A percentile compares a stretch with the other conserved stretches of the same genome.
phyloP scores from a whole-genome alignment of 768 basidiomycete species.

The Leccinum imitatum region DNA sequence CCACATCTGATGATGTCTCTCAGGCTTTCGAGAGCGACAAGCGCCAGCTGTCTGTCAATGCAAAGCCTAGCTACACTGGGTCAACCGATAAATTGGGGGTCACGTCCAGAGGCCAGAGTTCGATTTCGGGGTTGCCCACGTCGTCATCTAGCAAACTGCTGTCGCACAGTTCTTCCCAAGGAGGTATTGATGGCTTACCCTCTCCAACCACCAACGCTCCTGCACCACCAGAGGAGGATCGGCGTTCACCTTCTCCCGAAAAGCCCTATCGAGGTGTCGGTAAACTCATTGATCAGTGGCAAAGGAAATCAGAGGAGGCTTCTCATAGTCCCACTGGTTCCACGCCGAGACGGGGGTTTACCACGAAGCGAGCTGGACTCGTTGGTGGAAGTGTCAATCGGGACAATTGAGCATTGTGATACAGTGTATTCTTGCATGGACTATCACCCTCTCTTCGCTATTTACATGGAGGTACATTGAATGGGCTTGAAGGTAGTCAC shows the following conservation, averaged over 20 bases:
- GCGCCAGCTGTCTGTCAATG: slow-evolving; percentile 13
- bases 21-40: slow-evolving; percentile 21
- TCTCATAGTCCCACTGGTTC: slow-evolving; percentile 33
- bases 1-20: slow-evolving; percentile 10
- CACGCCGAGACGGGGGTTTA: slow-evolving; percentile 38
- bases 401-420: slow-evolving; percentile 10
- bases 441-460: not conserved
- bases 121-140: slow-evolving; percentile 23
- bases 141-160: slow-evolving; percentile 22
- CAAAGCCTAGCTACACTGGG: slow-evolving; percentile 17
- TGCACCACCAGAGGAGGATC: slow-evolving; percentile 25
- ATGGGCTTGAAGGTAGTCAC: not conserved
- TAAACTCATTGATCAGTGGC: slow-evolving; percentile 28
- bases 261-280: slow-evolving; percentile 81
- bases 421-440: not conserved
- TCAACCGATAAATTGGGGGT: slow-evolving; percentile 20
- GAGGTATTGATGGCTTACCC: slow-evolving; percentile 30
- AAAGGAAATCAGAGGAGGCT: slow-evolving; percentile 6
- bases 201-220: slow-evolving; percentile 11
- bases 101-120: slow-evolving; percentile 14
- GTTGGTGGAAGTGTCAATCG: slow-evolving; percentile 20
- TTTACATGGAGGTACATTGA: not conserved
- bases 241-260: slow-evolving; percentile 67
- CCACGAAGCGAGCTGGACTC: slow-evolving; percentile 42
- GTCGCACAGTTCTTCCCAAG: slow-evolving; percentile 15